A percentile compares a stretch with the other conserved stretches of the same genome.
These are phyloP conservation scores for Salinomyces thailandicus DNA, from an alignment of 2,329 filamentous ascomycete genomes.

Conservation along the genomic window DNA sequence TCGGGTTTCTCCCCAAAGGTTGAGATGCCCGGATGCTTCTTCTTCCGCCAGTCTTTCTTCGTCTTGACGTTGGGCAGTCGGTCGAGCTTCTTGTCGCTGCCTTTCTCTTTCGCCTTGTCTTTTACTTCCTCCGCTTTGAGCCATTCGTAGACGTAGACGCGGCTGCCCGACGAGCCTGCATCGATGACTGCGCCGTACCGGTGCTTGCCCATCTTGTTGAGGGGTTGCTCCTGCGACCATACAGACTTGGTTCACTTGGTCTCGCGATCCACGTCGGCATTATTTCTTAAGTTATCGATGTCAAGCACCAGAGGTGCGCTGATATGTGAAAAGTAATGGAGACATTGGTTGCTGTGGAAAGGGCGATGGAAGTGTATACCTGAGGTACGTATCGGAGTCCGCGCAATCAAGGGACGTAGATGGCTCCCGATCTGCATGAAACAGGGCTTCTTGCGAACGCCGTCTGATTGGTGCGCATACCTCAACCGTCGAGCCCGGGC, in stretches of 20 bases:
- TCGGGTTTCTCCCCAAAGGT: conserved; percentile 71
- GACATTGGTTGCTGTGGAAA: not conserved
- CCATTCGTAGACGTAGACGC: conserved; percentile 92
- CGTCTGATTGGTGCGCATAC: not conserved
- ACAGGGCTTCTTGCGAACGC: not conserved
- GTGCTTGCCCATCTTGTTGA: conserved; percentile 20
- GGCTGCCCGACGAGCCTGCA: conserved; percentile 92
- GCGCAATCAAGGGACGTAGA: not conserved
- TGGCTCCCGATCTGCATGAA: not conserved
- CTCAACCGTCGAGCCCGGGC: too few relatives aligned
- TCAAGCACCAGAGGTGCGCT: not conserved
- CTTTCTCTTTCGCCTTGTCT: conserved; percentile 40
- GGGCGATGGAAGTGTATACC: not conserved
- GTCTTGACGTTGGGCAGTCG: conserved; percentile 71
- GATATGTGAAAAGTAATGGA: not conserved
- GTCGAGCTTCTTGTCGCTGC: conserved; percentile 49
- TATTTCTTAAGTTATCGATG: not conserved
- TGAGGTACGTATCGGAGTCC: too few relatives aligned
- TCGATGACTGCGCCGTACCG: conserved; percentile 90
- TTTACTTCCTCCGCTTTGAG: conserved; percentile 58
- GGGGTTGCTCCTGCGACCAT: not conserved
- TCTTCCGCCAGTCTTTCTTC: conserved; percentile 80
- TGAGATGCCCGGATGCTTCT: conserved; percentile 85
- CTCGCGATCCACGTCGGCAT: not conserved
- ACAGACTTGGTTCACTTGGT: not conserved